phyloP scores from a whole-genome alignment of 306 rosid genomes.

The Cucumis cinereus region DNA sequence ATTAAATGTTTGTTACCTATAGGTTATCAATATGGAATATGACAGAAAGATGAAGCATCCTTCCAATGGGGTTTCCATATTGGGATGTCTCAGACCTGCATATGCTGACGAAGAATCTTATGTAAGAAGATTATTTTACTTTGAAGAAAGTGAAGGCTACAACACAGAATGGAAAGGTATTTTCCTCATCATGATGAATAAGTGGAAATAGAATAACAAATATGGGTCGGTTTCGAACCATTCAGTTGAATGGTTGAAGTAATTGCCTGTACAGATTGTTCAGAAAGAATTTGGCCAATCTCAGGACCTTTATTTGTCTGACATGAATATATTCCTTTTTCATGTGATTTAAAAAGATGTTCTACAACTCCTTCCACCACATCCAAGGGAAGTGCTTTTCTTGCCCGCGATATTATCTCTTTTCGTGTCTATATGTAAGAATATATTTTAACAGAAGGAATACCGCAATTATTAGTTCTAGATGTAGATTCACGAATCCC shows the following conservation, averaged over 20 bases:
- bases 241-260: not conserved
- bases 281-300: not conserved
- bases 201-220: not conserved
- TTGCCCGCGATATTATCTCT: not conserved
- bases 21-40: constrained; percentile 47
- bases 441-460: not conserved
- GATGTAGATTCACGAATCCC: not conserved
- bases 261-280: not conserved
- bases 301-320: not conserved
- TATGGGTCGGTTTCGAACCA: not conserved
- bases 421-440: not conserved
- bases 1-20: constrained; percentile 17
- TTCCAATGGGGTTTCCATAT: constrained; percentile 76
- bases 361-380: not conserved
- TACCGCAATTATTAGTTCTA: not conserved
- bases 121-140: constrained; percentile 36
- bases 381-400: not conserved
- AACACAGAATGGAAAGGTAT: constrained; percentile 58
- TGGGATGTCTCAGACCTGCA: constrained; percentile 77
- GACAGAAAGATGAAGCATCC: constrained; percentile 60
- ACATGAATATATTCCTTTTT: not conserved
- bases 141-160: constrained; percentile 43
- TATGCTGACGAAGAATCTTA: constrained; percentile 61
- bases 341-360: not conserved
- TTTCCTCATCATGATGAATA: not conserved